These are phyloP conservation scores for Corinectria fuckeliana DNA, from an alignment of 2,329 filamentous ascomycete species.

Conservation along the genomic window DNA sequence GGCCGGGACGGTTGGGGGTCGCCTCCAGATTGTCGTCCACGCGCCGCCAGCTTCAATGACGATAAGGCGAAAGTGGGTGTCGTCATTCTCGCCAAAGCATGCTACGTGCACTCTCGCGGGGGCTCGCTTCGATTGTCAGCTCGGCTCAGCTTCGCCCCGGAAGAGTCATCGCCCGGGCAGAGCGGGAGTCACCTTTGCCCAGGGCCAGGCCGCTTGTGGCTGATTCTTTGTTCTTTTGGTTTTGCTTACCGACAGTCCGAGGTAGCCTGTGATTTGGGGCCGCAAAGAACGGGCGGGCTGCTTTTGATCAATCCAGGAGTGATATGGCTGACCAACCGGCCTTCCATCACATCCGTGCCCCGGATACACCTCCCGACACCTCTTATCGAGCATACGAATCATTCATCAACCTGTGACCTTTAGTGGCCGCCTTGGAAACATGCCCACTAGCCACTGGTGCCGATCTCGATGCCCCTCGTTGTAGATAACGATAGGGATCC, in stretches of 20 bases:
- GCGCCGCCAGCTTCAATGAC: slow-evolving; percentile 5
- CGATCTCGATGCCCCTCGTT: not conserved
- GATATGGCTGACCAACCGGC: too few species aligned
- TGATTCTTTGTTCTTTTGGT: not conserved
- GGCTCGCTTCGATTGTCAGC: slow-evolving; percentile 15
- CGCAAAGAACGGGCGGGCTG: too few species aligned
- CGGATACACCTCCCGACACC: not conserved
- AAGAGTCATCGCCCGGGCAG: slow-evolving; percentile 28
- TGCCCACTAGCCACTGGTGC: not conserved
- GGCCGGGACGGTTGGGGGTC: slow-evolving; percentile 7
- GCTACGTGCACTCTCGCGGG: not conserved
- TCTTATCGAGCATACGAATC: not conserved
- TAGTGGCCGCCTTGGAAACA: not conserved
- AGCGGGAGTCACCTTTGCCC: slow-evolving; percentile 10
- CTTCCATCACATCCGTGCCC: not conserved
- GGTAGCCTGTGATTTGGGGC: not conserved
- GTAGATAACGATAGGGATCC: not conserved
- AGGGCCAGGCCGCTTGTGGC: not conserved
- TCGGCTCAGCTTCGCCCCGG: slow-evolving; percentile 20
- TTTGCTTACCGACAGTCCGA: too few species aligned
- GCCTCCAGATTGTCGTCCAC: slow-evolving; percentile 9
- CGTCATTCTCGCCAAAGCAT: slow-evolving; percentile 10
- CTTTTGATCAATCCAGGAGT: too few species aligned
- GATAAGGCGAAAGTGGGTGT: slow-evolving; percentile 13
- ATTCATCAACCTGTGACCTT: not conserved